Percentiles rank a stretch among this genome's conserved stretches.
phyloP scores from a whole-genome alignment of 2,329 filamentous ascomycete species.

The Cyclaneusma minus region DNA sequence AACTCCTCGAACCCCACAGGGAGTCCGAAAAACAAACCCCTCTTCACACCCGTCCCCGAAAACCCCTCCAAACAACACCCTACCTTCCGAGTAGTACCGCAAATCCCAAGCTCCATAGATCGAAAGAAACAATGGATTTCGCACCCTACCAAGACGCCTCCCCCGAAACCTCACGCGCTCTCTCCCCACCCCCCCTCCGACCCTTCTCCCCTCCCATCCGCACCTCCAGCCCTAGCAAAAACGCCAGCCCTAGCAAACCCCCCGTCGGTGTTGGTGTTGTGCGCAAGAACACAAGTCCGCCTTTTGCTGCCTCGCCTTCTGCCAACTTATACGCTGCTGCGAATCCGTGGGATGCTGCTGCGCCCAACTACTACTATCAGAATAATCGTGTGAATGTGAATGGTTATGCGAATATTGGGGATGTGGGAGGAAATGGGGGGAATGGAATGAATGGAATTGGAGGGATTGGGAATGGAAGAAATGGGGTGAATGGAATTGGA shows the following conservation, averaged over 20 bases:
- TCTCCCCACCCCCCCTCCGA: conserved; percentile 50
- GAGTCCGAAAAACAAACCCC: too few species aligned
- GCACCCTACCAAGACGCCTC: conserved; percentile 91
- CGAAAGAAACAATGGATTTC: conserved; percentile 57
- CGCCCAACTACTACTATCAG: too few species aligned
- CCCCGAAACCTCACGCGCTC: conserved; percentile 67
- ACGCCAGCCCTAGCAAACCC: conserved; percentile 23
- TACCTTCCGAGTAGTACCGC: background rate
- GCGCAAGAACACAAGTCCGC: too few species aligned
- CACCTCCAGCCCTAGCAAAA: conserved; percentile 25
- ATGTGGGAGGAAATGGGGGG: conserved; percentile 4
- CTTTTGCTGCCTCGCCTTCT: conserved; percentile 22
- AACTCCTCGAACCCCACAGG: too few species aligned
- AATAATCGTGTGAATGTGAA: conserved; percentile 24
- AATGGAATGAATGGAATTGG: conserved; percentile 8
- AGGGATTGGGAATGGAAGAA: too few species aligned
- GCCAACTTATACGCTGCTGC: conserved; percentile 20
- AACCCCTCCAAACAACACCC: too few species aligned
- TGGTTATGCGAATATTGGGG: conserved; percentile 12
- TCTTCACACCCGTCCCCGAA: too few species aligned
- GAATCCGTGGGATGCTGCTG: conserved; percentile 12
- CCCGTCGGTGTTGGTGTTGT: too few species aligned
- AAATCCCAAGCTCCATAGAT: background rate
- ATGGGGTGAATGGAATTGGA: background rate
- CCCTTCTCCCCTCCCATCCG: conserved; percentile 32